Evolutionary conservation across 495 filamentous ascomycete genomes (phyloP), one percentile per base, ranked within the genome.

Genomic region (Tuber brumale): DNA sequence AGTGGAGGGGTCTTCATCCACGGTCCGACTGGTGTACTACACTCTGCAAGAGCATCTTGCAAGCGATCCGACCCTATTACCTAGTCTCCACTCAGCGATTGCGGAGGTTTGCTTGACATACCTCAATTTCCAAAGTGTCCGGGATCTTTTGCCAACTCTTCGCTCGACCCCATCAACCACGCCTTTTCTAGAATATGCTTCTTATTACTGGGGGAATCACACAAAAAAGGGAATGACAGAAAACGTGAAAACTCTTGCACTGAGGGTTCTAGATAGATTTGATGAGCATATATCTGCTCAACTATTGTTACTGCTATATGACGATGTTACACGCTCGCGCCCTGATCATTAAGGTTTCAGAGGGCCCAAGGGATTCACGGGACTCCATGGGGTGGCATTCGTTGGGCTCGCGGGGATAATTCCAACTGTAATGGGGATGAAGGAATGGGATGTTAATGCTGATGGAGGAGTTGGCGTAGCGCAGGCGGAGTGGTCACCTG

Each of bases 291-390:
- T 51, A 51, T 51, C 46, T 51, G 7, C 46, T 23, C 46, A 21
- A 23, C 19, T 51, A 9, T 1, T 51, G 21, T 23, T 23, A 23
- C 23, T 23, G 7, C 46, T 21, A 0, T 8, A 51, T 1, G 0
- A 23, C 1, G 0, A 9, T 1, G 46, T 23, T 9, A 23, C 6
- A 9, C 1, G 0, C 46, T 23, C 0, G 21, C 19, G 46, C 46
- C 18, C 7, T 9, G 4, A 8, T 9, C 23, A 0, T 4, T 0
- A 0, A 6, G 5, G 7, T 0, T 0, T 19, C 6, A 5, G 21
- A 9, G 21, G 46, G 9, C 21, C 46, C 0, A 8, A 5, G 46
- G 21, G 46, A 23, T 51, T 51, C 23, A 51, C 19, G 0, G 46
- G 46, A 9, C 46, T 51, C 6, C 46, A 23, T 7, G 46, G 19